Evolutionary conservation across 768 basidiomycete genomes (phyloP), one percentile per base, ranked within the genome.

Genomic region (Mycena filopes): DNA sequence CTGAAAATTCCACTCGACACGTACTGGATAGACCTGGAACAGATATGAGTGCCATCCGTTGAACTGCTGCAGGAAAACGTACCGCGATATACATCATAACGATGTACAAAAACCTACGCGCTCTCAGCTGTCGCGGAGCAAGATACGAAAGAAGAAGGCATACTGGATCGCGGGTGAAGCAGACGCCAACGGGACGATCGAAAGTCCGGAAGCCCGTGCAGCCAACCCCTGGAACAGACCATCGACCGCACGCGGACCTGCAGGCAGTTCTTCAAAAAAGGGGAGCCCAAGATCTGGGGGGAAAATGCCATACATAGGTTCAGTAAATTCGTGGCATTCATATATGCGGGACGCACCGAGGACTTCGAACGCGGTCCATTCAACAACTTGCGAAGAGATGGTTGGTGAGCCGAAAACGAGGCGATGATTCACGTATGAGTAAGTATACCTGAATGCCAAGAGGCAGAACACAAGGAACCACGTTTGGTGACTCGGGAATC

Each of bases 11-110:
- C n/a, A n/a, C n/a, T n/a, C n/a, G n/a, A n/a, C n/a, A 69, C 78
- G 54, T 49, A 83, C 82, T 31, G 82, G 82, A 68, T 84, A 84
- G 0, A 84, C 76, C 82, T 83, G 55, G 9, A n/a, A n/a, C n/a
- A n/a, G n/a, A n/a, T n/a, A n/a, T n/a, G n/a, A n/a, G n/a, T n/a
- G n/a, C n/a, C n/a, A n/a, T n/a, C n/a, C n/a, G n/a, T n/a, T n/a
- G n/a, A n/a, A n/a, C 6, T 11, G n/a, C 11, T 21, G 70, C 65
- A 28, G 53, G 66, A 38, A 65, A 66, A 46, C 84, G 74, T 68
- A 87, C 80, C 33, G 85, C 84, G 55, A 88, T 87, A 65, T 87
- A 89, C 91, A 92, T 94, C 90, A 95, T 89, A 63, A 92, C 85
- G 9, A 91, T 82, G 70, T 91, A 92, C 1, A 93, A 73, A 42